Conservation (phyloP, 148 eudicot species). For the Dysphania ambrosioides region DNA sequence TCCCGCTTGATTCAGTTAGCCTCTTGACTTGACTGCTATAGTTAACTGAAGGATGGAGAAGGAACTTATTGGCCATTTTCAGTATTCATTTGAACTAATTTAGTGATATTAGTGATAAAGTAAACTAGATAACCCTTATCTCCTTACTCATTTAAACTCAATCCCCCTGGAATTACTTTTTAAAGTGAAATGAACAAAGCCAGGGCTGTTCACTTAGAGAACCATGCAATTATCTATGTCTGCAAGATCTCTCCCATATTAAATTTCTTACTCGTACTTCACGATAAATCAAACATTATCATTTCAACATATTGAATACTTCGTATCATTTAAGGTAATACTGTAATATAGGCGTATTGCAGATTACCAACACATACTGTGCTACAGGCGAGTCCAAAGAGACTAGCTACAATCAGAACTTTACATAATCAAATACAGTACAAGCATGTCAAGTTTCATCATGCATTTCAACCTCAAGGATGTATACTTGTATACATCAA, state of each 20-base stretch:
- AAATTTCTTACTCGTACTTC: neutral
- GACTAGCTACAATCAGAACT: neutral
- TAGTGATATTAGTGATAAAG: neutral
- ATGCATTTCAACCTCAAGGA: neutral
- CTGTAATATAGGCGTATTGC: neutral
- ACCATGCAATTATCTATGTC: neutral
- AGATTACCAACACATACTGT: neutral
- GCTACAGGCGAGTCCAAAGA: neutral
- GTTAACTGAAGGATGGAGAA: no score
- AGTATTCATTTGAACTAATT: neutral
- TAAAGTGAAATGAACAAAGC: neutral
- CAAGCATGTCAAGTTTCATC: neutral
- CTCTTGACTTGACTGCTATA: no score
- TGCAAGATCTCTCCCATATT: neutral
- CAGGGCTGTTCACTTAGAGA: neutral
- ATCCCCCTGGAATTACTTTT: neutral
- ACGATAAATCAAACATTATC: neutral
- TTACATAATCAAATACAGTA: neutral
- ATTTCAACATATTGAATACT: neutral
- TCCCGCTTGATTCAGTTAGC: no score
- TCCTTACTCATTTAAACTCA: neutral
- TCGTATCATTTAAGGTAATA: neutral
- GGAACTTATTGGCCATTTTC: no score
- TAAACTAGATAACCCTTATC: neutral
- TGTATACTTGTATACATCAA: neutral